Conservation (phyloP, 495 filamentous ascomycete genomes). For the Trichoderma orchidacearum region DNA sequence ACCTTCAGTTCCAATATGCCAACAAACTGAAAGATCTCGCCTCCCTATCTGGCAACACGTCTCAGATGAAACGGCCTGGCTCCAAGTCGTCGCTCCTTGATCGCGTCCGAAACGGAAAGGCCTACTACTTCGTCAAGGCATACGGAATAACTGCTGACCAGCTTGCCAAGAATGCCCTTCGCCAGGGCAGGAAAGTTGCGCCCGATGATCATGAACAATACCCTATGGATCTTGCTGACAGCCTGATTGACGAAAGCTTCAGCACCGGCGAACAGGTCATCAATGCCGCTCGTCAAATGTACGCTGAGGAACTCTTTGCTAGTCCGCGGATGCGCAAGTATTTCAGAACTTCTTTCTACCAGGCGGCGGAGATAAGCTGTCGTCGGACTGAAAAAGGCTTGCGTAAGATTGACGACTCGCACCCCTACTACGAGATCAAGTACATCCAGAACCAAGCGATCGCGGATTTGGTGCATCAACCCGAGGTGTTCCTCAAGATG, state of each 20-base stretch:
- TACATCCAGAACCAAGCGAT: conserved; percentile 84
- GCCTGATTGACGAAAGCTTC: conserved; percentile 57
- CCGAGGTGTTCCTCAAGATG: conserved; percentile 88
- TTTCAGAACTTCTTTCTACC: conserved; percentile 70
- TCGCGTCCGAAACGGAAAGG: conserved; percentile 60
- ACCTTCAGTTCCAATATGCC: conserved; percentile 89
- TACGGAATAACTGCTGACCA: conserved; percentile 84
- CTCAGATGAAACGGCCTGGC: conserved; percentile 59
- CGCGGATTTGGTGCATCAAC: conserved; percentile 61
- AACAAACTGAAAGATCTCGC: conserved; percentile 64
- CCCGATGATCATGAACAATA: conserved; percentile 65
- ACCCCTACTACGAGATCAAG: conserved; percentile 96
- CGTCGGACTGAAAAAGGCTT: conserved; percentile 86
- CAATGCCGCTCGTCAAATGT: conserved; percentile 68
- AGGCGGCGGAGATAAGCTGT: conserved; percentile 69
- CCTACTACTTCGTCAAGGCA: conserved; percentile 71
- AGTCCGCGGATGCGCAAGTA: conserved; percentile 85
- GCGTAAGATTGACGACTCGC: conserved; percentile 86
- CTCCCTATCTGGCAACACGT: conserved; percentile 40
- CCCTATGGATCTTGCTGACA: conserved; percentile 79
- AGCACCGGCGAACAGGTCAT: conserved; percentile 62
- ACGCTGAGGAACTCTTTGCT: conserved; percentile 77
- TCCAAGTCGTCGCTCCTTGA: conserved; percentile 64
- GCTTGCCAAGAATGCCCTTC: conserved; percentile 71
- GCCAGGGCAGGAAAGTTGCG: conserved; percentile 60